Percentiles rank a stretch among this genome's conserved stretches.
These are phyloP conservation scores for Prosopis cineraria DNA, from an alignment of 306 rosid species.

Conservation along the genomic window DNA sequence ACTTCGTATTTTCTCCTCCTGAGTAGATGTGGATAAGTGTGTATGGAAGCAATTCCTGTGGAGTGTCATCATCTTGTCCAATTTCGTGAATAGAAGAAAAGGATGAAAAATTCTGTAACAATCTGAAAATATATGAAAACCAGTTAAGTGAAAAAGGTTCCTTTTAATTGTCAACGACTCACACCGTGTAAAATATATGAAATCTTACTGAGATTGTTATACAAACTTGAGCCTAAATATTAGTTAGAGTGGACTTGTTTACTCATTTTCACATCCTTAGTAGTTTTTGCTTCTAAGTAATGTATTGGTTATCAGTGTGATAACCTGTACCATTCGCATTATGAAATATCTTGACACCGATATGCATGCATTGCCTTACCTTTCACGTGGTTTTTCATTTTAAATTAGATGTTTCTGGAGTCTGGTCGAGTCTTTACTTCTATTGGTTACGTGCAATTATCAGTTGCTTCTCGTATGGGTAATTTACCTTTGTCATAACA, in stretches of 20 bases:
- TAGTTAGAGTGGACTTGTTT: background rate
- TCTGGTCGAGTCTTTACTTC: background rate
- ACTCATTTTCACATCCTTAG: background rate
- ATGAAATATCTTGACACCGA: background rate
- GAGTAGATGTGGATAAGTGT: background rate
- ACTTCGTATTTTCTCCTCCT: background rate
- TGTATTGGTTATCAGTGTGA: background rate
- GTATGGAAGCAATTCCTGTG: background rate
- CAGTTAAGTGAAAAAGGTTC: background rate
- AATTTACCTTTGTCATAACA: background rate
- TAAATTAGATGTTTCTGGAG: background rate
- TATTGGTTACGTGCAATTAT: background rate
- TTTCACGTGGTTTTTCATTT: background rate
- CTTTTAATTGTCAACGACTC: background rate
- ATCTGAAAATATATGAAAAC: background rate
- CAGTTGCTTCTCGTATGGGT: background rate
- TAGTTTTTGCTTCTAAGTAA: background rate
- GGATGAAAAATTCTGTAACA: background rate
- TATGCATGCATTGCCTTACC: background rate
- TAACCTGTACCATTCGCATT: conserved; percentile 3
- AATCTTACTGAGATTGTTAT: background rate
- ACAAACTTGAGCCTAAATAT: background rate
- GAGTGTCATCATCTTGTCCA: background rate
- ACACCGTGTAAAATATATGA: background rate
- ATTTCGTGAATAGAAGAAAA: background rate